These are phyloP conservation scores for Kodamaea lidongshanica DNA, from an alignment of 805 yeast genomes.

Conservation along the genomic window DNA sequence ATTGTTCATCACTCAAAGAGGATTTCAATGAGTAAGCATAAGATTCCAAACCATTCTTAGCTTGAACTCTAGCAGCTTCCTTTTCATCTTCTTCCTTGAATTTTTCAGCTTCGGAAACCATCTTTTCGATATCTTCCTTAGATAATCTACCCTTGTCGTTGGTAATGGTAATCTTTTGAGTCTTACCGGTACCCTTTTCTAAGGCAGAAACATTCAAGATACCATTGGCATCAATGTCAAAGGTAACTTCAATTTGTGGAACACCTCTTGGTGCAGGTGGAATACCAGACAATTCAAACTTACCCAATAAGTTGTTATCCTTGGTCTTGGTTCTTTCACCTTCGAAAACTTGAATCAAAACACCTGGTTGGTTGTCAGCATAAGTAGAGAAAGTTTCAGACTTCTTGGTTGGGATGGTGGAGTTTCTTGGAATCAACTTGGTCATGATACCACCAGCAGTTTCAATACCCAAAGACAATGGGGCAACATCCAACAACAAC, in stretches of 20 bases:
- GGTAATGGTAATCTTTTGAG: constrained; percentile 95
- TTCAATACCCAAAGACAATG: constrained; percentile 95
- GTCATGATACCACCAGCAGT: constrained; percentile 99
- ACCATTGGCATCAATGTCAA: constrained; percentile 96
- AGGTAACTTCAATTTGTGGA: constrained; percentile 96
- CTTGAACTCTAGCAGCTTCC: constrained; percentile 87
- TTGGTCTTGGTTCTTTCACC: constrained; percentile 97
- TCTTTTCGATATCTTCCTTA: constrained; percentile 94
- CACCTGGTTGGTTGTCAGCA: constrained; percentile 99
- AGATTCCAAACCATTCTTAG: constrained; percentile 93
- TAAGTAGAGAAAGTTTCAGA: constrained; percentile 94
- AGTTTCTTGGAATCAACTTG: constrained; percentile 96
- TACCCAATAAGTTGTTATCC: constrained; percentile 95
- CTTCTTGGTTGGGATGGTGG: constrained; percentile 96
- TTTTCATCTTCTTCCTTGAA: constrained; percentile 94
- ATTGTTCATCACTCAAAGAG: constrained; percentile 48
- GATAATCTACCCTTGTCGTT: constrained; percentile 98
- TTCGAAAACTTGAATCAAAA: constrained; percentile 91
- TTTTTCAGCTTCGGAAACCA: constrained; percentile 97
- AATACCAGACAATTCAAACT: constrained; percentile 91
- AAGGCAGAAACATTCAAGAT: constrained; percentile 92
- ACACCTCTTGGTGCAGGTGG: constrained; percentile 99
- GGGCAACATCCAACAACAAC: constrained; percentile 93
- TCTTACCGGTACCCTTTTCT: constrained; percentile 98
- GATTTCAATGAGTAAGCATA: constrained; percentile 91